These are phyloP conservation scores for Ustilago bromivora DNA, from an alignment of 1,284 basidiomycete species.

Conservation along the genomic window DNA sequence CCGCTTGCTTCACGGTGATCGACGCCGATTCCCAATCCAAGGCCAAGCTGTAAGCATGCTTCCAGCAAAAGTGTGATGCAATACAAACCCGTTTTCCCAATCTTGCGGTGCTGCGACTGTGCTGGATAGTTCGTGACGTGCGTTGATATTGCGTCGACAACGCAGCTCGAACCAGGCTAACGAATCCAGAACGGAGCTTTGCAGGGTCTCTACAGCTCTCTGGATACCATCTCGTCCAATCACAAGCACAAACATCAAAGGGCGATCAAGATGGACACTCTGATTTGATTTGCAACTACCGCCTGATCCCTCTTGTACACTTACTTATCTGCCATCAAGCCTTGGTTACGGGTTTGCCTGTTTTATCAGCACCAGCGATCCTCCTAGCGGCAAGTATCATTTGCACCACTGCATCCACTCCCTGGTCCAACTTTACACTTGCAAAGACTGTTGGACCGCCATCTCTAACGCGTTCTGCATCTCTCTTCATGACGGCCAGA, in stretches of 20 bases:
- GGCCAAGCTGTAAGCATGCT: conserved; percentile 11
- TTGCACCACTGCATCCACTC: conserved; percentile 84
- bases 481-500: conserved; percentile 92
- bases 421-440: conserved; percentile 82
- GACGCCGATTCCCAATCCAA: conserved; percentile 12
- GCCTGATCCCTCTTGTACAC: no score
- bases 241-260: neutral
- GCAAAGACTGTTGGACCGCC: conserved; percentile 93
- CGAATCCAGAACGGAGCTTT: no score
- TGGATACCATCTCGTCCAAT: no score
- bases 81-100: no score
- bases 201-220: neutral
- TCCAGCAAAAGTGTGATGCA: no score
- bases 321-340: neutral
- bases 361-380: conserved; percentile 72
- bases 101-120: no score
- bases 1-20: conserved; percentile 28
- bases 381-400: conserved; percentile 89
- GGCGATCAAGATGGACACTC: neutral
- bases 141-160: no score
- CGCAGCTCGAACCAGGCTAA: no score
- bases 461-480: conserved; percentile 92
- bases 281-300: neutral
- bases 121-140: no score
- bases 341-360: conserved; percentile 31